Base-by-base conservation (phyloP, 2,329 filamentous ascomycete species). In the Claviceps africana region DNA sequence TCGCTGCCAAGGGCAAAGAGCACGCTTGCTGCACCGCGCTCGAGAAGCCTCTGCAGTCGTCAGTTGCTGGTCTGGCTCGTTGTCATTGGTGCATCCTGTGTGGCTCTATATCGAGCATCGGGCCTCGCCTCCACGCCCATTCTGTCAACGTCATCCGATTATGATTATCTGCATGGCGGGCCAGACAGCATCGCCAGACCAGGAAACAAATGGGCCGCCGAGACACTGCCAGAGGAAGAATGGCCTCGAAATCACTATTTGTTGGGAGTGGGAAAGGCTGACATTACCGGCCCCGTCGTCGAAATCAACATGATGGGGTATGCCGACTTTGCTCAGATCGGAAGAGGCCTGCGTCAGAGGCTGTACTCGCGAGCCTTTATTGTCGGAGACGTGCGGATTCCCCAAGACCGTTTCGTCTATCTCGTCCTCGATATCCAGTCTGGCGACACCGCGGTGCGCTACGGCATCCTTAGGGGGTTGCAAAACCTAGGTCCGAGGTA, bases 241-340 rank as follows among this genome's bases (percentile, higher is more conserved):
- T 55, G 52, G 54, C 54, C 54, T 22, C 37, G 54, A 13, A 51
- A 55, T 31, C 57, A 58, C n/a, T 78, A 76, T 54, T 64, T 78
- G 3, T 55, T 78, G 19, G 75, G 75, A 3, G 73, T 72, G 13
- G 75, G 76, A 44, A 77, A 76, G 57, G 76, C 70, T 17, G 75
- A 78, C 58, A 75, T 78, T 56, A 78, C 75, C 1, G 75, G 86
- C 4, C 88, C 88, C 0, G 86, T 93, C 5, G 88, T 91, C 30
- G 88, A 95, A 67, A 81, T 95, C 67, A 88, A 88, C 63, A 78
- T 95, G 67, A 93, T 90, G 75, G 90, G 90, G 55, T 95, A 95
- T 70, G 88, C 89, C 30, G 82, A 87, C 64, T 72, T 81, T 15
- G 78, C 78, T 44, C 90, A 96, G 67, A 69, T 86, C n/a, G 90